Percentiles rank a stretch among this genome's conserved stretches.
Conservation (phyloP, 1,139 yeast species). For the Candida sp. region DNA sequence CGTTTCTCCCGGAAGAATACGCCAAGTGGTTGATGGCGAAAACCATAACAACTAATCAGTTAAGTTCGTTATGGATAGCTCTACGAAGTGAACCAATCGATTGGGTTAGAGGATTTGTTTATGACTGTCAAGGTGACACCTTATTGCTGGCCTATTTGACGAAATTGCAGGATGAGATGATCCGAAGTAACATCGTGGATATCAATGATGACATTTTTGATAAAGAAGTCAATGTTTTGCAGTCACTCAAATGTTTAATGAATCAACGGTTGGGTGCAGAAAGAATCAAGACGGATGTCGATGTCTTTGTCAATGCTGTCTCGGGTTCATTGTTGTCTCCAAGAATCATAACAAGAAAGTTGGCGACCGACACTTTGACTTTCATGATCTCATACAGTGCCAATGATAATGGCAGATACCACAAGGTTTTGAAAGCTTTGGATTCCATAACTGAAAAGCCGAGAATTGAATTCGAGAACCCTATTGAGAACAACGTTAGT, state of each 20-base stretch:
- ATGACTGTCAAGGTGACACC: conserved; percentile 88
- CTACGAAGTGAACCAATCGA: conserved; percentile 89
- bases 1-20: conserved; percentile 74
- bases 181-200: conserved; percentile 36
- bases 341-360: conserved; percentile 72
- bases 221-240: conserved; percentile 50
- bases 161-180: conserved; percentile 43
- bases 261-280: conserved; percentile 50
- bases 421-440: conserved; percentile 65
- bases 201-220: conserved; percentile 51
- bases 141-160: conserved; percentile 58
- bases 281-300: conserved; percentile 45
- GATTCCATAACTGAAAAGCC: conserved; percentile 65
- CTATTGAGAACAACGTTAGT: conserved; percentile 18
- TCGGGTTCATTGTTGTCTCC: conserved; percentile 56
- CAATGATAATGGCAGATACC: conserved; percentile 53
- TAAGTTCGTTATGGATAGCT: conserved; percentile 89
- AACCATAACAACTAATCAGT: conserved; percentile 68
- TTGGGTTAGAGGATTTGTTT: conserved; percentile 82
- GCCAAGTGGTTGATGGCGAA: conserved; percentile 77
- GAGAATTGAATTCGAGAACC: conserved; percentile 49
- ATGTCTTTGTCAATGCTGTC: conserved; percentile 44
- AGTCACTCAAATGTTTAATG: conserved; percentile 53
- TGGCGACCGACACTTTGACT: conserved; percentile 78
- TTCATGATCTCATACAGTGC: conserved; percentile 49